phyloP scores from a whole-genome alignment of 257 asterid genomes.

The Capsicum pubescens region DNA sequence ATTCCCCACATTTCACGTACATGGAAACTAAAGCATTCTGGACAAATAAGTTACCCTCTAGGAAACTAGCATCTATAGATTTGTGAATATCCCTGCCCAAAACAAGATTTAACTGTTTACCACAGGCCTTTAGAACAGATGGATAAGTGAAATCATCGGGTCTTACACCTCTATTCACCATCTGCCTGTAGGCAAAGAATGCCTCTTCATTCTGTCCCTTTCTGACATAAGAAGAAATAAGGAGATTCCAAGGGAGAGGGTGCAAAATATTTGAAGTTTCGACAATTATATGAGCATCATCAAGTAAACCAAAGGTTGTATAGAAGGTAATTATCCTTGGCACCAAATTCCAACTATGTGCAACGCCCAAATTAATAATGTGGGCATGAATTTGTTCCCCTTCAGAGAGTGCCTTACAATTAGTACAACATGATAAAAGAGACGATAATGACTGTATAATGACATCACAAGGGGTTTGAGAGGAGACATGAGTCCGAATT shows the following conservation, averaged over 20 bases:
- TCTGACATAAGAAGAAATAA: slow-evolving; percentile 69
- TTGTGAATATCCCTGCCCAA: slow-evolving; percentile 68
- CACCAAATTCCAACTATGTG: slow-evolving; percentile 49
- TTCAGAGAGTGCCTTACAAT: slow-evolving; percentile 51
- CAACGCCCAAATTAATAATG: slow-evolving; percentile 62
- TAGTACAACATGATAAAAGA: slow-evolving; percentile 62
- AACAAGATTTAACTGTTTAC: slow-evolving; percentile 61
- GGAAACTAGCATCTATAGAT: slow-evolving; percentile 51
- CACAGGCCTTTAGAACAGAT: slow-evolving; percentile 85
- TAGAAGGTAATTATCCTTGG: slow-evolving; percentile 68
- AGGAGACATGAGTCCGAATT: slow-evolving; percentile 53
- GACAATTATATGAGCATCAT: slow-evolving; percentile 54
- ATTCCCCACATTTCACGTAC: slow-evolving; percentile 83
- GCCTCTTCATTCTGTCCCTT: slow-evolving; percentile 56
- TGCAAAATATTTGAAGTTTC: slow-evolving; percentile 51
- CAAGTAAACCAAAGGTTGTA: slow-evolving; percentile 49
- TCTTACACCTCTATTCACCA: slow-evolving; percentile 53
- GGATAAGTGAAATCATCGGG: slow-evolving; percentile 84
- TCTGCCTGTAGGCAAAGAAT: slow-evolving; percentile 54
- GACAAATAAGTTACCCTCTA: slow-evolving; percentile 64
- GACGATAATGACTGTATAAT: slow-evolving; percentile 60
- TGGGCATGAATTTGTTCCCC: slow-evolving; percentile 82
- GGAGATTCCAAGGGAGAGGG: slow-evolving; percentile 81
- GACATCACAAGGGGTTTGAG: slow-evolving; percentile 46
- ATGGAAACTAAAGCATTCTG: slow-evolving; percentile 84